These are phyloP conservation scores for Daldinia childiae DNA, from an alignment of 495 filamentous ascomycete species.

Conservation along the genomic window DNA sequence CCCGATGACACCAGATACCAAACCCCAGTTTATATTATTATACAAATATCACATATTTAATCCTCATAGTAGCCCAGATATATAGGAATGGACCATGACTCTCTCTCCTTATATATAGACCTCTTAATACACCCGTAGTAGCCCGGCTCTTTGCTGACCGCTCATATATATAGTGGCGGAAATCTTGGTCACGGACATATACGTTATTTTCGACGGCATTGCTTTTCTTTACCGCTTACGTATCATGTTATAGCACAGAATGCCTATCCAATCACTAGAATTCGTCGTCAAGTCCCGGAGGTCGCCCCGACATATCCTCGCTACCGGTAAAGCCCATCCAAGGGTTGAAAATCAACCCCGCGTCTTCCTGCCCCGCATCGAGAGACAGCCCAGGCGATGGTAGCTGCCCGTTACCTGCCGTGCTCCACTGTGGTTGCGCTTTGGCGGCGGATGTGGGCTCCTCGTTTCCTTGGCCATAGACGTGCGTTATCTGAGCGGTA, in stretches of 20 bases:
- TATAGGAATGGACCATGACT: neutral
- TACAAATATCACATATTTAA: neutral
- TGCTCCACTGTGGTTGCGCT: constrained; percentile 8
- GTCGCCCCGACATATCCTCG: constrained; percentile 33
- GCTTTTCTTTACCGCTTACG: too few relatives aligned
- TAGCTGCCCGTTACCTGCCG: constrained; percentile 5
- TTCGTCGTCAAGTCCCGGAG: constrained; percentile 24
- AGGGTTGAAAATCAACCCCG: constrained; percentile 44
- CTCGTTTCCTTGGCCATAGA: neutral
- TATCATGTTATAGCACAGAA: neutral
- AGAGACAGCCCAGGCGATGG: constrained; percentile 14
- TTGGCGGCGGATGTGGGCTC: neutral
- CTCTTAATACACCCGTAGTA: too few relatives aligned
- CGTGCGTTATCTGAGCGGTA: neutral
- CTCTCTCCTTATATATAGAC: too few relatives aligned
- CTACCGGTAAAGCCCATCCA: constrained; percentile 44
- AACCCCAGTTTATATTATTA: neutral
- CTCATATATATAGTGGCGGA: too few relatives aligned
- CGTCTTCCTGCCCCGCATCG: constrained; percentile 41
- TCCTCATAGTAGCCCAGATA: neutral
- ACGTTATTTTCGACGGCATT: too few relatives aligned
- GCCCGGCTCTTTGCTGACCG: too few relatives aligned
- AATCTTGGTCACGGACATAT: too few relatives aligned
- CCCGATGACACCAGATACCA: neutral
- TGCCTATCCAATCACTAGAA: neutral